phyloP scores from a whole-genome alignment of 2,329 filamentous ascomycete genomes.

The Trematosphaeria pertusa region DNA sequence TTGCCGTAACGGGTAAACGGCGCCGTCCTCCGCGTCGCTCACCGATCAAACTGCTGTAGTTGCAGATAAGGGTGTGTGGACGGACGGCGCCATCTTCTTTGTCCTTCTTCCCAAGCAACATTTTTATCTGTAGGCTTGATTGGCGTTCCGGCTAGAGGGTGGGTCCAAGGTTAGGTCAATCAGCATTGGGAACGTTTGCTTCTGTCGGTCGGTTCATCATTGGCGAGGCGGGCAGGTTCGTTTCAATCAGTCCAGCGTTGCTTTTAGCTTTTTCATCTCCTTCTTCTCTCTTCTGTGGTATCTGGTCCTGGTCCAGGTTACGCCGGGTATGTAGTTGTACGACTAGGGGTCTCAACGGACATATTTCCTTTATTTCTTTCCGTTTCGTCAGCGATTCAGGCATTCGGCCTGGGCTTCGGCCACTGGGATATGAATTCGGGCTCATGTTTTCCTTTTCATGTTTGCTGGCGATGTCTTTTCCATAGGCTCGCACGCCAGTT shows the following conservation, averaged over 20 bases:
- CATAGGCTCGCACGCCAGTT: not conserved
- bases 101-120: conserved; percentile 12
- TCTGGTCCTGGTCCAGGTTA: too few relatives aligned
- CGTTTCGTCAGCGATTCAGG: too few relatives aligned
- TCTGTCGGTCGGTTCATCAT: too few relatives aligned
- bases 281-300: not conserved
- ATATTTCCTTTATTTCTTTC: too few relatives aligned
- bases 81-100: conserved; percentile 4
- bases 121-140: conserved; percentile 10
- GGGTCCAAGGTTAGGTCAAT: conserved; percentile 6
- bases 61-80: not conserved
- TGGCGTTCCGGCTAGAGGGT: conserved; percentile 18
- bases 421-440: too few relatives aligned
- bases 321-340: too few relatives aligned
- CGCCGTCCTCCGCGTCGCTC: not conserved
- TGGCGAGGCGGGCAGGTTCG: too few relatives aligned
- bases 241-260: not conserved
- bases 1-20: conserved; percentile 13
- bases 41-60: conserved; percentile 1
- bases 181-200: too few relatives aligned
- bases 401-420: too few relatives aligned
- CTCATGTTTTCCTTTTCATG: too few relatives aligned
- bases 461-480: not conserved
- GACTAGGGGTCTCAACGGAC: too few relatives aligned
- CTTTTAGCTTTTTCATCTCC: not conserved